Evolutionary conservation across 1,284 basidiomycete species (phyloP).

Genomic region (Tylopilus sp.): DNA sequence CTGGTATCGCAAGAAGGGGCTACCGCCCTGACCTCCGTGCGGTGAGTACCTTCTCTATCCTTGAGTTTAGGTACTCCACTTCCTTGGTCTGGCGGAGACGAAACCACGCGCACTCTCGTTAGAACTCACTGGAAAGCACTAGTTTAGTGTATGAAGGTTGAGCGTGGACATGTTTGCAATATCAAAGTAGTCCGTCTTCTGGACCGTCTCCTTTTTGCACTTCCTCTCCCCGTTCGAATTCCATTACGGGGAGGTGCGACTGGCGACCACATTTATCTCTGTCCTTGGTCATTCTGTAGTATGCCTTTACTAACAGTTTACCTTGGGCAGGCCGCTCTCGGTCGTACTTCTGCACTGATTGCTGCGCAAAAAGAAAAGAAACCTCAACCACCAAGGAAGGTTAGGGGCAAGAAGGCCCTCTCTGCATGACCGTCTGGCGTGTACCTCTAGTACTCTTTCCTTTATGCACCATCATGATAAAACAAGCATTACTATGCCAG

Average conservation of each 20-base stretch:
- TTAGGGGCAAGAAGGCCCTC: slow-evolving; percentile 75
- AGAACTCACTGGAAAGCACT: slow-evolving; percentile 80
- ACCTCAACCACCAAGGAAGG: slow-evolving; percentile 76
- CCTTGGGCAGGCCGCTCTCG: slow-evolving; percentile 75
- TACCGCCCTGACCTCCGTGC: slow-evolving; percentile 88
- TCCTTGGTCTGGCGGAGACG: slow-evolving; percentile 11
- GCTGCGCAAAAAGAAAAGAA: slow-evolving; percentile 81
- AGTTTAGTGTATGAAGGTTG: slow-evolving; percentile 75
- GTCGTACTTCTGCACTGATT: slow-evolving; percentile 83
- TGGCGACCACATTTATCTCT: slow-evolving; percentile 39
- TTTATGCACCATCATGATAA: slow-evolving; percentile 34
- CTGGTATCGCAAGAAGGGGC: slow-evolving; percentile 74
- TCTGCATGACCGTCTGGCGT: slow-evolving; percentile 33
- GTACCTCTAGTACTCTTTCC: slow-evolving; percentile 35
- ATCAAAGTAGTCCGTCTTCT: slow-evolving; percentile 51
- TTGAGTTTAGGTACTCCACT: neutral
- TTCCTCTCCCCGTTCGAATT: slow-evolving; percentile 24
- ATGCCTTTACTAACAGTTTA: slow-evolving; percentile 28
- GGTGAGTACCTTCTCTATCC: slow-evolving; percentile 60
- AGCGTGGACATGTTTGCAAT: slow-evolving; percentile 91
- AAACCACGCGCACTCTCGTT: slow-evolving; percentile 69
- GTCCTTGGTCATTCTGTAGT: slow-evolving; percentile 21
- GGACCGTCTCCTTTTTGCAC: slow-evolving; percentile 36
- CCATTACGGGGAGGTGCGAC: slow-evolving; percentile 26
- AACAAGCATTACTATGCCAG: slow-evolving; percentile 21